phyloP scores from a whole-genome alignment of 495 filamentous ascomycete genomes.

The Venustampulla echinocandica region DNA sequence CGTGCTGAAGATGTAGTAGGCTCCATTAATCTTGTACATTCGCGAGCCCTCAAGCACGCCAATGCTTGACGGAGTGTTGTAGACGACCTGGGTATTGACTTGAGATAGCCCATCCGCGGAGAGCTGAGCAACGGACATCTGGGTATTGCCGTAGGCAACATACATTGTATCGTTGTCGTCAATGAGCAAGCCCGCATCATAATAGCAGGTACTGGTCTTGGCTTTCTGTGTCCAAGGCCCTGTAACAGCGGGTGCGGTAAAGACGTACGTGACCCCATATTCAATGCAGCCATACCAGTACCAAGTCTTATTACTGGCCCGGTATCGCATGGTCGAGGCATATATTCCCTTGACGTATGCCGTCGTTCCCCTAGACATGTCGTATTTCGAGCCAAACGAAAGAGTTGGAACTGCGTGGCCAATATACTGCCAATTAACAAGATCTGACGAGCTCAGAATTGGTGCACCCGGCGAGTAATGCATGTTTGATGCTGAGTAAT shows the following conservation, averaged over 20 bases:
- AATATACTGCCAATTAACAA: conserved; percentile 49
- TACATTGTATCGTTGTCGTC: conserved; percentile 48
- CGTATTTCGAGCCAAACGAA: conserved; percentile 38
- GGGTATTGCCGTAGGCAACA: conserved; percentile 43
- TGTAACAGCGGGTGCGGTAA: conserved; percentile 30
- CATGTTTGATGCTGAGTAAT: conserved; percentile 50
- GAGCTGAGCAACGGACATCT: conserved; percentile 43
- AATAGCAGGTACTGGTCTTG: conserved; percentile 40
- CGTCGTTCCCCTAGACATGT: conserved; percentile 31
- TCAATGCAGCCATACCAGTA: conserved; percentile 53
- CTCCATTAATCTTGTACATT: conserved; percentile 46
- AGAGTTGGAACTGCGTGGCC: conserved; percentile 46
- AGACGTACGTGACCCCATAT: conserved; percentile 40
- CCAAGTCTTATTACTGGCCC: conserved; percentile 36
- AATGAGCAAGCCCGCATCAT: conserved; percentile 49
- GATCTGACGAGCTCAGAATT: conserved; percentile 46
- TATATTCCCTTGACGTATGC: conserved; percentile 49
- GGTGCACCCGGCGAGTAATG: conserved; percentile 54
- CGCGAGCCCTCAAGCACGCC: conserved; percentile 45
- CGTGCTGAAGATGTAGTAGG: conserved; percentile 45
- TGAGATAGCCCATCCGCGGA: conserved; percentile 36
- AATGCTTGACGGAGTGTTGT: conserved; percentile 24
- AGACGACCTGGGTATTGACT: conserved; percentile 36
- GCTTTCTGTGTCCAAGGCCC: conserved; percentile 32
- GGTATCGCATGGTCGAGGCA: conserved; percentile 46